A percentile compares a stretch with the other conserved stretches of the same genome.
phyloP scores from a whole-genome alignment of 106 monocot genomes.

The Posidonia australis region DNA sequence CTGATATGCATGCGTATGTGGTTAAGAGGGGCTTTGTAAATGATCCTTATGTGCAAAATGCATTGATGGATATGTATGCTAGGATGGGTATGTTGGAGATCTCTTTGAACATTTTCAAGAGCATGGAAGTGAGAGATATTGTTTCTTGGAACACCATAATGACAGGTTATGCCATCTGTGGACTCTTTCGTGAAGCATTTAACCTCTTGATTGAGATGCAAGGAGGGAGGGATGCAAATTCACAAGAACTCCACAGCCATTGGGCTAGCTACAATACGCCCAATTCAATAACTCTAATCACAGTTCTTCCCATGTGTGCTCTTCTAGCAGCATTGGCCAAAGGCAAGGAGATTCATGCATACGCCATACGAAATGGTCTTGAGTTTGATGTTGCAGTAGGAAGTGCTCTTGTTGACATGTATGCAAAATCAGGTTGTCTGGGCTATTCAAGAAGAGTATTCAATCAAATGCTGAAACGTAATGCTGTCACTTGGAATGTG shows the following conservation, averaged over 20 bases:
- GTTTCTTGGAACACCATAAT: conserved; percentile 96
- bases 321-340: conserved; percentile 47
- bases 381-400: conserved; percentile 59
- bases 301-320: conserved; percentile 73
- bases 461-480: conserved; percentile 49
- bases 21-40: conserved; percentile 54
- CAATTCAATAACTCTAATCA: conserved; percentile 68
- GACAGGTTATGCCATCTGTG: conserved; percentile 37
- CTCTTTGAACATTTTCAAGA: conserved; percentile 45
- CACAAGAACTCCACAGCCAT: not conserved
- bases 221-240: not conserved
- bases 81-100: conserved; percentile 53
- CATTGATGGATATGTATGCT: conserved; percentile 86
- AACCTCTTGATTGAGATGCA: conserved; percentile 50
- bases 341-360: conserved; percentile 86
- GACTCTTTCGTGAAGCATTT: conserved; percentile 40
- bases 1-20: conserved; percentile 69
- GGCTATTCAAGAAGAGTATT: conserved; percentile 38
- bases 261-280: conserved; percentile 15
- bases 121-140: conserved; percentile 47
- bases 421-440: conserved; percentile 74
- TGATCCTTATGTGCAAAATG: conserved; percentile 80
- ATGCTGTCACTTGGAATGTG: conserved; percentile 74
- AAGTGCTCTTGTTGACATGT: conserved; percentile 85
- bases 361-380: conserved; percentile 39